phyloP scores from a whole-genome alignment of 345 rosid genomes.

The Citrus australasica region DNA sequence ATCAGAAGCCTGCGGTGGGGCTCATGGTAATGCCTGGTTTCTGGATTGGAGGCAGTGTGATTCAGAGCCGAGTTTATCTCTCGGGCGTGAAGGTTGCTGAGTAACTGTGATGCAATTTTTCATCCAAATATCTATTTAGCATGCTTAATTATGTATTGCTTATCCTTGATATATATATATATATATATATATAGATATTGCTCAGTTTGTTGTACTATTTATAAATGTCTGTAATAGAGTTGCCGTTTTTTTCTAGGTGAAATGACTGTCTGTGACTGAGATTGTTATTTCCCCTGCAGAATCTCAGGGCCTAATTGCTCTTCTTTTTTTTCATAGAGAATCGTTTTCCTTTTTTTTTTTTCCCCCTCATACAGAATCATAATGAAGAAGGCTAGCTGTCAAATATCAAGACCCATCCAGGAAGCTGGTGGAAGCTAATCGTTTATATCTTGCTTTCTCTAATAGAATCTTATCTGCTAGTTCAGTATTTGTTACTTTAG shows the following conservation, averaged over 20 bases:
- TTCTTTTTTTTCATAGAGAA: neutral
- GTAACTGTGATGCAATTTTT: constrained; percentile 10
- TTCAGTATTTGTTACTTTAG: neutral
- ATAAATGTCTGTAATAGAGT: constrained; percentile 12
- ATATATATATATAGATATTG: neutral
- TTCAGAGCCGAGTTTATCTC: constrained; percentile 77
- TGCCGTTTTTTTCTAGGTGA: constrained; percentile 9
- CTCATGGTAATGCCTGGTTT: constrained; percentile 90
- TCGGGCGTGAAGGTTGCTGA: constrained; percentile 68
- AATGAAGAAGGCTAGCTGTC: neutral
- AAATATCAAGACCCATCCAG: neutral
- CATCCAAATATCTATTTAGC: constrained; percentile 4
- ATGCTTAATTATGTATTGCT: constrained; percentile 11
- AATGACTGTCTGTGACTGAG: neutral
- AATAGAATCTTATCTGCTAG: neutral
- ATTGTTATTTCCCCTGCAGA: neutral
- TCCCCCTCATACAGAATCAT: neutral
- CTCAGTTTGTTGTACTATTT: constrained; percentile 8
- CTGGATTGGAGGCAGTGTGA: constrained; percentile 63
- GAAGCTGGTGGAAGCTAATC: neutral
- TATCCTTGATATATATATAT: neutral
- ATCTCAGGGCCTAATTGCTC: neutral
- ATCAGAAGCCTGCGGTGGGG: constrained; percentile 57
- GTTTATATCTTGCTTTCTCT: neutral
- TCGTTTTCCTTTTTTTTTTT: too few species aligned